phyloP scores from a whole-genome alignment of 352 stramenopile species.

The Globisporangium emineosum region DNA sequence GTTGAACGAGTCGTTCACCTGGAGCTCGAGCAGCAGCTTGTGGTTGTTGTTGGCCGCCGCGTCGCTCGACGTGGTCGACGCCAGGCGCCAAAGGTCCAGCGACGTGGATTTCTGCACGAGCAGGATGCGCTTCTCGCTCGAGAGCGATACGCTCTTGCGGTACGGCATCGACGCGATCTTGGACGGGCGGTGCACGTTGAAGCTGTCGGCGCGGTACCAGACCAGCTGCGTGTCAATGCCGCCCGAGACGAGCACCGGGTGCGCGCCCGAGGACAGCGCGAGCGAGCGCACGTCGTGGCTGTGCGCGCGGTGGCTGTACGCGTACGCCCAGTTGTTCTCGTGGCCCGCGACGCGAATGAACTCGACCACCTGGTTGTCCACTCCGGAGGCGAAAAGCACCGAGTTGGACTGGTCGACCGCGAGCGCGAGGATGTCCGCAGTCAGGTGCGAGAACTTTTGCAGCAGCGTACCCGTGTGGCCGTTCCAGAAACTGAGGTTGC shows the following conservation, averaged over 20 bases:
- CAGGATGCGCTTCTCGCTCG: slow-evolving; percentile 64
- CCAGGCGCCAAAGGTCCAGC: slow-evolving; percentile 75
- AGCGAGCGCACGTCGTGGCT: slow-evolving; percentile 89
- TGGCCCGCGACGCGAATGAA: slow-evolving; percentile 51
- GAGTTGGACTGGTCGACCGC: slow-evolving; percentile 81
- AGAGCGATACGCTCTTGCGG: slow-evolving; percentile 59
- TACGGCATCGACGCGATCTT: slow-evolving; percentile 90
- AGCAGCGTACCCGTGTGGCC: slow-evolving; percentile 87
- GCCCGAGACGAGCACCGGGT: slow-evolving; percentile 83
- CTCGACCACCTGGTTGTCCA: slow-evolving; percentile 92
- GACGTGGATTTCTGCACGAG: slow-evolving; percentile 71
- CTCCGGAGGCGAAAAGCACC: slow-evolving; percentile 89
- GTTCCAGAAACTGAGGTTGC: slow-evolving; percentile 93
- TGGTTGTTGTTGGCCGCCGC: slow-evolving; percentile 27
- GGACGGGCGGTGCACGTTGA: slow-evolving; percentile 78
- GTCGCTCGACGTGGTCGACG: slow-evolving; percentile 24
- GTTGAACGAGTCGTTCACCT: slow-evolving; percentile 76
- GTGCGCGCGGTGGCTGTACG: slow-evolving; percentile 87
- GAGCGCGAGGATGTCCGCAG: slow-evolving; percentile 89
- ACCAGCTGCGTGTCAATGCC: slow-evolving; percentile 94
- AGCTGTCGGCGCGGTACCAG: slow-evolving; percentile 84
- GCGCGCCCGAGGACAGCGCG: slow-evolving; percentile 55
- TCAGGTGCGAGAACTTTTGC: slow-evolving; percentile 91
- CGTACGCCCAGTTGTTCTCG: slow-evolving; percentile 66
- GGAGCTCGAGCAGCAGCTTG: slow-evolving; percentile 77